phyloP scores from a whole-genome alignment of 2,329 filamentous ascomycete species.

The Stagonosporopsis chrysanthemi region DNA sequence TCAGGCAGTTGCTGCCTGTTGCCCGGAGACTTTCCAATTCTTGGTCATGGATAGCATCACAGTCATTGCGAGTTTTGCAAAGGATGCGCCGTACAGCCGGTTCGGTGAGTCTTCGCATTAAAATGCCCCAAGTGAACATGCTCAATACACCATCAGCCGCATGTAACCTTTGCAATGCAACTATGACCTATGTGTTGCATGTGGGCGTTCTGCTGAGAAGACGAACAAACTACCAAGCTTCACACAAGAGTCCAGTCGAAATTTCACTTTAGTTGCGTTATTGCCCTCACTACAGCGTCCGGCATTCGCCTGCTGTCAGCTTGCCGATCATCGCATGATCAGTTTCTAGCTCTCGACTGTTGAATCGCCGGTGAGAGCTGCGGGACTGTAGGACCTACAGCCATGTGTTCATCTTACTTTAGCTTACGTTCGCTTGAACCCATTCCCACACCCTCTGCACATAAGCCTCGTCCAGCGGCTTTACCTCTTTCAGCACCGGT shows the following conservation, averaged over 20 bases:
- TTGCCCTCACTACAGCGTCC: background rate
- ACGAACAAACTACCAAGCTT: background rate
- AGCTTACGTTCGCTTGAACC: conserved; percentile 34
- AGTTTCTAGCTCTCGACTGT: background rate
- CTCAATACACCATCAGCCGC: background rate
- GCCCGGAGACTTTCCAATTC: background rate
- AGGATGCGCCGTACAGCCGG: background rate
- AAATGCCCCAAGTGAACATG: background rate
- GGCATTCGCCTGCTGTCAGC: conserved; percentile 5
- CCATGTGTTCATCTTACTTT: conserved; percentile 7
- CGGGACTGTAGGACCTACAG: background rate
- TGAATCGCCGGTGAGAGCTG: conserved; percentile 30
- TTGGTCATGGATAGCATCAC: background rate
- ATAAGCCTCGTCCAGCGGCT: conserved; percentile 54
- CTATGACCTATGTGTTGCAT: background rate
- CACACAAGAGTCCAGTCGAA: background rate
- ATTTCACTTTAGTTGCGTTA: background rate
- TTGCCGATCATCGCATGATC: background rate
- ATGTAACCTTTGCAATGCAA: background rate
- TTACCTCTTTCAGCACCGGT: conserved; percentile 46
- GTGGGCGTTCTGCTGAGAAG: background rate
- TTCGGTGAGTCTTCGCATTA: conserved; percentile 1
- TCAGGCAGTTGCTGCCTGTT: conserved; percentile 12
- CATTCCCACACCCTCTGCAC: conserved; percentile 55
- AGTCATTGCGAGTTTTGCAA: background rate